Percentiles rank a stretch among this genome's conserved stretches.
phyloP scores from a whole-genome alignment of 306 rosid species.

The Cucumis cinereus region DNA sequence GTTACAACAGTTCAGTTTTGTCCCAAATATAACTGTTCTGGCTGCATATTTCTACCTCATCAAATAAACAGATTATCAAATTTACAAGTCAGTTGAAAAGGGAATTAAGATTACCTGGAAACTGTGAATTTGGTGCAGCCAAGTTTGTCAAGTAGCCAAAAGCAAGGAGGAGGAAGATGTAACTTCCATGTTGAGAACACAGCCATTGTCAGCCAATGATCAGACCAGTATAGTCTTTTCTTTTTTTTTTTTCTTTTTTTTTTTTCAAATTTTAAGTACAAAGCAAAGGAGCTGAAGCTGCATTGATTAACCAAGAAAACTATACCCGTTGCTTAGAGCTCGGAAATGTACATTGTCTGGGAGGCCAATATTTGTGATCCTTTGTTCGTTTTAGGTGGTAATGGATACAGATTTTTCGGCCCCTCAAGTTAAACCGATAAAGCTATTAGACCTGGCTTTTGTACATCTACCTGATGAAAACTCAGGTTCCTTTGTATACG shows the following conservation, averaged over 20 bases:
- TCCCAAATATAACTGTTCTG: not conserved
- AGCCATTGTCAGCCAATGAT: not conserved
- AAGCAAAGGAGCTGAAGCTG: constrained; percentile 5
- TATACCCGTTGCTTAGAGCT: not conserved
- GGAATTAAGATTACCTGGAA: not conserved
- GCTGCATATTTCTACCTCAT: not conserved
- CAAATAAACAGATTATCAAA: not conserved
- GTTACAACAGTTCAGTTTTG: not conserved
- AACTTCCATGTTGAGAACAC: not conserved
- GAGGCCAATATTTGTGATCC: constrained; percentile 3
- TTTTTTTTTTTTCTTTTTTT: no score
- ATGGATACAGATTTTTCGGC: constrained; percentile 18
- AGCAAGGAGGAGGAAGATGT: not conserved
- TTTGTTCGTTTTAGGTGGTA: constrained; percentile 17
- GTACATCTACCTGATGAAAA: constrained; percentile 26
- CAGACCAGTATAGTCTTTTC: not conserved
- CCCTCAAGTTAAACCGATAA: constrained; percentile 19
- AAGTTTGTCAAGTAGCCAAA: not conserved
- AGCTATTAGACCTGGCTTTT: constrained; percentile 19
- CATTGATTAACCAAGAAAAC: not conserved
- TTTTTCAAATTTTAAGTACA: not conserved
- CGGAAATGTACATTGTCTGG: not conserved
- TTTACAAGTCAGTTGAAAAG: constrained; percentile 1
- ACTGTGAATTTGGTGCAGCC: constrained; percentile 1
- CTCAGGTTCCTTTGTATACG: constrained; percentile 43